These are phyloP conservation scores for Glomus cerebriforme DNA, from an alignment of 192 early-diverging fungal species.

Conservation along the genomic window DNA sequence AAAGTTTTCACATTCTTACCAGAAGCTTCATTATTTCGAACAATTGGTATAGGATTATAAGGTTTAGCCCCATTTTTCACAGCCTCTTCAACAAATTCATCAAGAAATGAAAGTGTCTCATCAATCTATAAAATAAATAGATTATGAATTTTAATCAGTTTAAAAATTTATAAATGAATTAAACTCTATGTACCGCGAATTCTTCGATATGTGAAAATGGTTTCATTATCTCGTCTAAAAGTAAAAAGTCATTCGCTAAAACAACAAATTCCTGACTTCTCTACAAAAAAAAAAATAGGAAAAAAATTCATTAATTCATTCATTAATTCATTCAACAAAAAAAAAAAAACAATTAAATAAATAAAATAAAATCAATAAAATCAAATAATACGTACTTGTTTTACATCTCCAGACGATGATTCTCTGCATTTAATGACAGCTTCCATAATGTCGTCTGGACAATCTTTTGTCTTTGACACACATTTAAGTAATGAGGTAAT, in stretches of 20 bases:
- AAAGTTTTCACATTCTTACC: not conserved
- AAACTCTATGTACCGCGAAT: not conserved
- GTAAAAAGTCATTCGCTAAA: not conserved
- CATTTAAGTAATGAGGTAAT: conserved; percentile 20
- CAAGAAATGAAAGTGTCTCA: conserved; percentile 20
- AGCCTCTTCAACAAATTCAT: conserved; percentile 21
- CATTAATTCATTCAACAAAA: too few species aligned
- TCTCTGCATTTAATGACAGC: conserved; percentile 1
- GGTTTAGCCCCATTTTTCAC: conserved; percentile 25
- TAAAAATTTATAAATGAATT: not conserved
- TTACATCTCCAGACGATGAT: conserved; percentile 15
- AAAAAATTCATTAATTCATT: too few species aligned
- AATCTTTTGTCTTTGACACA: conserved; percentile 20
- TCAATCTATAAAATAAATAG: conserved; percentile 15
- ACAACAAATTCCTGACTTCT: conserved; percentile 19
- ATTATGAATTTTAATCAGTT: not conserved
- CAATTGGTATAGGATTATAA: conserved; percentile 15
- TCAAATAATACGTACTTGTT: not conserved
- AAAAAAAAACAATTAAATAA: not conserved
- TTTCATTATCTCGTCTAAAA: not conserved
- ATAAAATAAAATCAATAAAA: not conserved
- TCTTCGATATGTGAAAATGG: not conserved
- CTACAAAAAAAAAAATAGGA: not conserved
- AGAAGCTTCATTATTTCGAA: not conserved
- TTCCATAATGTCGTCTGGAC: not conserved